Percentiles rank a stretch among this genome's conserved stretches.
phyloP scores from a whole-genome alignment of 2,329 filamentous ascomycete genomes.

The Cladophialophora exuberans region DNA sequence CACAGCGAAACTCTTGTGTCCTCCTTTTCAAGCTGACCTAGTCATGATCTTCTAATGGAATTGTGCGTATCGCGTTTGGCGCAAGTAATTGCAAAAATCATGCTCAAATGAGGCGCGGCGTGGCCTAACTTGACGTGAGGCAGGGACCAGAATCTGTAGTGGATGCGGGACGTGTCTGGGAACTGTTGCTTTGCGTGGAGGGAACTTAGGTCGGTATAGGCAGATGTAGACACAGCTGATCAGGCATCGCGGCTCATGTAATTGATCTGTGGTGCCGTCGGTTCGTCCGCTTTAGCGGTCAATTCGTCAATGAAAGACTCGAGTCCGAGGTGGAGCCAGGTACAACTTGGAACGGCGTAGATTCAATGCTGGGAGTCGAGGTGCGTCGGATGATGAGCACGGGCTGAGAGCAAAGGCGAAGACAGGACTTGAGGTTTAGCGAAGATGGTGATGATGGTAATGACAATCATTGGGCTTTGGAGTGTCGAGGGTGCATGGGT shows the following conservation, averaged over 20 bases:
- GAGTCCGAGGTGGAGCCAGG: not conserved
- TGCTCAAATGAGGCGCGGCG: constrained; percentile 20
- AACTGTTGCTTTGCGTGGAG: not conserved
- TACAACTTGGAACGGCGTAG: not conserved
- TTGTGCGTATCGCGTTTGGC: constrained; percentile 17
- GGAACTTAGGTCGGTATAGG: constrained; percentile 1
- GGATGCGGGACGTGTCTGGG: too few relatives aligned
- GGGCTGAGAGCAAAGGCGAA: not conserved
- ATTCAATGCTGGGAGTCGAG: not conserved
- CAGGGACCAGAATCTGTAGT: not conserved
- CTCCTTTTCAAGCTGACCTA: constrained; percentile 6
- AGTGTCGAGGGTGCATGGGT: not conserved
- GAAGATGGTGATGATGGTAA: constrained; percentile 5
- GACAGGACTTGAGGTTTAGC: not conserved
- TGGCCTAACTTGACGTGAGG: not conserved
- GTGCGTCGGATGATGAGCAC: not conserved
- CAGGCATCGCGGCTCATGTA: constrained; percentile 12
- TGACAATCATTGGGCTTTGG: too few relatives aligned
- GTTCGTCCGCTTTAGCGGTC: not conserved
- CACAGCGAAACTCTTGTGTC: constrained; percentile 2
- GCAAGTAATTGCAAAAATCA: constrained; percentile 21
- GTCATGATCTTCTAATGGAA: constrained; percentile 17
- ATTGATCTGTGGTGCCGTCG: not conserved
- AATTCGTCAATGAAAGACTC: not conserved
- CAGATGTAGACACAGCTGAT: constrained; percentile 6